Base-by-base conservation (phyloP, 352 stramenopile genomes). In the Chrysophaeum taylorii region DNA sequence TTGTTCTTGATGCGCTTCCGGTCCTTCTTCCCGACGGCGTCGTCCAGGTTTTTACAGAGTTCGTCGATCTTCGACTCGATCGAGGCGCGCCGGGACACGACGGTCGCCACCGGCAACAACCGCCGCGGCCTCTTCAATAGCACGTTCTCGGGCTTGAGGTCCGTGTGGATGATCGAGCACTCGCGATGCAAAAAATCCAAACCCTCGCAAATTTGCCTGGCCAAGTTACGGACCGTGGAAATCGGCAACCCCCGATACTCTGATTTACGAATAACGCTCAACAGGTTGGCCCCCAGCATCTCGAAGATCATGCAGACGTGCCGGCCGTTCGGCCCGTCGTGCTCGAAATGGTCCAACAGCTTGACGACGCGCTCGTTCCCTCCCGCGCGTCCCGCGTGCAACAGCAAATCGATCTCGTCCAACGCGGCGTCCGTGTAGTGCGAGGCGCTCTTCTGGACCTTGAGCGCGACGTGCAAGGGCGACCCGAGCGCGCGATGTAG, bases 61-160 rank as follows among this genome's bases (percentile, higher is more conserved):
- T 72, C 68, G 25, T 68, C 68, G 36, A 72, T 72, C 1, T 33
- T 9, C 43, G 16, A 14, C 1, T 37, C 21, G 35, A 12, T 67
- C 29, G 14, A 66, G 33, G 43, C 2, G 25, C 5, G 2, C 31
- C 61, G 16, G 29, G 39, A 48, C 69, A 48, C 33, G 14, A 45
- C 25, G 27, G 61, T 33, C 69, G 43, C 45, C 23, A 41, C 61
- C 60, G 31, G n/a, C n/a, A n/a, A n/a, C n/a, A 74, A 76, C 52
- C 79, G 71, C 68, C 81, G 72, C 18, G 74, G 72, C 72, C 79
- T 80, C 75, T 81, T 54, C 78, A 99, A 78, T 48, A 99, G 75
- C 27, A 99, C 90, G 78, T 99, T 99, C 80, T 99, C 96, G 0
- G 94, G 95, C 75, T 99, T 99, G 4, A 99, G 79, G 84, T 99